Evolutionary conservation across 768 basidiomycete genomes (phyloP).

Genomic region (Amanita thiersii): DNA sequence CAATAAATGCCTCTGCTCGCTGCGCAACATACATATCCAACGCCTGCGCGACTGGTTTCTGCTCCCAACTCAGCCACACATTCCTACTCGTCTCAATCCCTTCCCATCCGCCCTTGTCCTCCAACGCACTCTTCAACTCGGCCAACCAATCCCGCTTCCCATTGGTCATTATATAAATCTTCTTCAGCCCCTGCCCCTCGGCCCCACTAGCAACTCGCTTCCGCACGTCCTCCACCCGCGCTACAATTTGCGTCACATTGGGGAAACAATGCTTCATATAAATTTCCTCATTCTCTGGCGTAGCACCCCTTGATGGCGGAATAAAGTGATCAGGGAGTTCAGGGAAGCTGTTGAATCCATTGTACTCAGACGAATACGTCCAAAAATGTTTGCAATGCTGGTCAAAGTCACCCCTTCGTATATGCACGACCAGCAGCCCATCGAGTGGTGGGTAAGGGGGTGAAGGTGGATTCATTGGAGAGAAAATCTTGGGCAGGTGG

Average conservation of each 20-base stretch:
- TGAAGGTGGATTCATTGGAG: background rate
- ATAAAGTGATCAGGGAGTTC: slow-evolving; percentile 12
- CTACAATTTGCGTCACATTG: slow-evolving; percentile 36
- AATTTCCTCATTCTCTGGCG: slow-evolving; percentile 17
- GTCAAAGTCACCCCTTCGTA: slow-evolving; percentile 15
- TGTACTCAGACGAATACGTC: slow-evolving; percentile 9
- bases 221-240: slow-evolving; percentile 26
- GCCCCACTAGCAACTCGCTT: slow-evolving; percentile 16
- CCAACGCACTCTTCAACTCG: slow-evolving; percentile 34
- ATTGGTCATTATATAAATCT: slow-evolving; percentile 62
- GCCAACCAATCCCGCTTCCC: slow-evolving; percentile 41
- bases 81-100: slow-evolving; percentile 47
- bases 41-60: slow-evolving; percentile 47
- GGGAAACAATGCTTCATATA: slow-evolving; percentile 49
- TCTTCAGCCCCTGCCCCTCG: slow-evolving; percentile 22
- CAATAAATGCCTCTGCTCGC: slow-evolving; percentile 56
- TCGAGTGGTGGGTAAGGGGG: background rate
- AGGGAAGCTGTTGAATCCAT: slow-evolving; percentile 13
- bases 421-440: slow-evolving; percentile 12
- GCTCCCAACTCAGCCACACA: slow-evolving; percentile 42
- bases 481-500: background rate
- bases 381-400: slow-evolving; percentile 11
- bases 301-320: background rate
- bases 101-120: slow-evolving; percentile 30
- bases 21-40: slow-evolving; percentile 65